These are phyloP conservation scores for Silybum marianum DNA, from an alignment of 129 eudicot species.

Conservation along the genomic window DNA sequence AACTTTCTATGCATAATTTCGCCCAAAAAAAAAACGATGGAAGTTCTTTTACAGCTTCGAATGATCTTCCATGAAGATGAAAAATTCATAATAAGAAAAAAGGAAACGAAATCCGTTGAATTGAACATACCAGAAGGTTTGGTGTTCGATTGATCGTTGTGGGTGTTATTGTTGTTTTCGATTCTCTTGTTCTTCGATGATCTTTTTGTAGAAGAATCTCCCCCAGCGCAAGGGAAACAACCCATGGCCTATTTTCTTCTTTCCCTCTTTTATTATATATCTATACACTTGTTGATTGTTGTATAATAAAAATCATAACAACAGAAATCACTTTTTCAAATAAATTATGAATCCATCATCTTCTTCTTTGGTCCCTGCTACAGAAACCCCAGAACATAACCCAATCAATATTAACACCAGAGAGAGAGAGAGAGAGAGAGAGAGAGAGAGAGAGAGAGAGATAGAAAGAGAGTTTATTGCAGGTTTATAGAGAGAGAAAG, in stretches of 20 bases:
- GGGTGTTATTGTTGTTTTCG: neutral
- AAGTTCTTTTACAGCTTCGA: neutral
- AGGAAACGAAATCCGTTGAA: neutral
- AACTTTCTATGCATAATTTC: neutral
- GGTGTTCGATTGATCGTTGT: conserved; percentile 37
- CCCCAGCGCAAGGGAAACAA: conserved; percentile 58
- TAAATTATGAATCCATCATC: neutral
- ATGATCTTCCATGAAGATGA: neutral
- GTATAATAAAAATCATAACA: conserved; percentile 5
- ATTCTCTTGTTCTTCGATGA: conserved; percentile 38
- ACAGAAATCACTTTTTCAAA: neutral
- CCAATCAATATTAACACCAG: conserved; percentile 30
- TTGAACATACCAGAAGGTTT: conserved; percentile 37
- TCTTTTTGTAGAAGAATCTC: conserved; percentile 43
- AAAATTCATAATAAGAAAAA: neutral
- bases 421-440: conserved; percentile 19
- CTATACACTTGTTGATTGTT: conserved; percentile 8
- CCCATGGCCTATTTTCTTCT: conserved; percentile 43
- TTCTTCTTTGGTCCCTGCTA: conserved; percentile 16
- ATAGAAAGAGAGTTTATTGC: conserved; percentile 31
- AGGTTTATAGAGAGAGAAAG: conserved; percentile 35
- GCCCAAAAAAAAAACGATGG: neutral
- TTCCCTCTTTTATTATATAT: conserved; percentile 3
- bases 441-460: conserved; percentile 31
- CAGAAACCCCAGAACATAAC: conserved; percentile 25